A percentile compares a stretch with the other conserved stretches of the same genome.
phyloP scores from a whole-genome alignment of 2,329 filamentous ascomycete genomes.

The Cladosporium sp. region DNA sequence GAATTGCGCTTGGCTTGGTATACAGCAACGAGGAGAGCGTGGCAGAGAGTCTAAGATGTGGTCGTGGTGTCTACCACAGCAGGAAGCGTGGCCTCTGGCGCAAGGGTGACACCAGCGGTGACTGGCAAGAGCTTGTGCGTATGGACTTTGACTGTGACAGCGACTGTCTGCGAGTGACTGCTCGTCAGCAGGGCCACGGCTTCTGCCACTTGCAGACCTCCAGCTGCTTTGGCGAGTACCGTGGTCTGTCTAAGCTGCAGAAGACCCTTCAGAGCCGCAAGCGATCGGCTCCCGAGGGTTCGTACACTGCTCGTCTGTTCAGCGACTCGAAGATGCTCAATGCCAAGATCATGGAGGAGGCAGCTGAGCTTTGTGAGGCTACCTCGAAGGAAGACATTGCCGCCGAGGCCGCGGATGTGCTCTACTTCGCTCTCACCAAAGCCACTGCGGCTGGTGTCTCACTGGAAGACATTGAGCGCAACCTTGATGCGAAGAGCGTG shows the following conservation, averaged over 20 bases:
- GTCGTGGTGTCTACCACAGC: constrained; percentile 89
- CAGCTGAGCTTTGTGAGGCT: constrained; percentile 89
- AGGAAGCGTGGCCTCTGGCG: constrained; percentile 94
- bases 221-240: constrained; percentile 86
- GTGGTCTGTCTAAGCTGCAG: constrained; percentile 79
- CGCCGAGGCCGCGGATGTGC: constrained; percentile 90
- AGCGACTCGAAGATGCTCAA: constrained; percentile 84
- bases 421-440: constrained; percentile 94
- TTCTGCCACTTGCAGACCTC: constrained; percentile 95
- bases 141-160: constrained; percentile 90
- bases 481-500: constrained; percentile 88
- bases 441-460: constrained; percentile 82
- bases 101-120: constrained; percentile 92
- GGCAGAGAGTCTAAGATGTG: constrained; percentile 77
- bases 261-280: constrained; percentile 83
- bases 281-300: constrained; percentile 77
- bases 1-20: constrained; percentile 80
- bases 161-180: constrained; percentile 86
- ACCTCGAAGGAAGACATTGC: constrained; percentile 79
- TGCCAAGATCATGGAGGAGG: constrained; percentile 98
- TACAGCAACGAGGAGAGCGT: constrained; percentile 94
- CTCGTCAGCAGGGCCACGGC: constrained; percentile 79
- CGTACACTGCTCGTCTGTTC: constrained; percentile 91
- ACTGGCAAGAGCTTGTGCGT: constrained; percentile 84
- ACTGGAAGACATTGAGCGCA: constrained; percentile 85